phyloP scores from a whole-genome alignment of 1,139 yeast genomes.

The Debaryomyces subglobosus region DNA sequence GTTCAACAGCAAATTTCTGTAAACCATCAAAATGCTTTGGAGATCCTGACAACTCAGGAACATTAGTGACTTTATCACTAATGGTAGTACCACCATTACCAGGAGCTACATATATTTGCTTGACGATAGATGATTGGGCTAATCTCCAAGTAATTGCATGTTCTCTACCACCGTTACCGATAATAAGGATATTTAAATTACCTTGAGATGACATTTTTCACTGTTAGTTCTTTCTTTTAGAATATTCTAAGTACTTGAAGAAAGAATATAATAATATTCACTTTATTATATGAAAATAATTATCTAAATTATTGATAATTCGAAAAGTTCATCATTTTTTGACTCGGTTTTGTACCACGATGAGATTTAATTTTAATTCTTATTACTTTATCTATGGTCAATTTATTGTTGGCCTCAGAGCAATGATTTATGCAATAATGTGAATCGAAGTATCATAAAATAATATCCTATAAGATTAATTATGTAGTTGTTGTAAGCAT shows the following conservation, averaged over 20 bases:
- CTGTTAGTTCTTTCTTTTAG: not conserved
- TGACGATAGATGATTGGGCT: constrained; percentile 73
- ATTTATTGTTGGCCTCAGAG: not conserved
- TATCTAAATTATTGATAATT: not conserved
- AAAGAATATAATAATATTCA: not conserved
- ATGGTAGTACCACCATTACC: constrained; percentile 93
- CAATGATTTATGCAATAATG: not conserved
- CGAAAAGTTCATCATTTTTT: not conserved
- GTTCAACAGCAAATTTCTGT: constrained; percentile 68
- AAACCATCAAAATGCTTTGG: constrained; percentile 61
- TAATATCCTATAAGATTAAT: not conserved
- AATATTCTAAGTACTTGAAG: not conserved
- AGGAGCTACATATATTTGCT: constrained; percentile 85
- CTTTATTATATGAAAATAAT: not conserved
- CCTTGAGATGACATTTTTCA: constrained; percentile 5
- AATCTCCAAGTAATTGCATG: constrained; percentile 96
- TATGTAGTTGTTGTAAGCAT: not conserved
- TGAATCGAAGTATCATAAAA: not conserved
- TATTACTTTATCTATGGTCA: not conserved
- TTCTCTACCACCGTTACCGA: constrained; percentile 99
- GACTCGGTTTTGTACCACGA: constrained; percentile 10
- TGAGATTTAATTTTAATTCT: constrained; percentile 2
- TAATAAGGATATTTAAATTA: constrained; percentile 67
- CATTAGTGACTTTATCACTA: constrained; percentile 63
- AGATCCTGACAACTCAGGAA: constrained; percentile 65